Evolutionary conservation across 805 yeast species (phyloP), one percentile per base, ranked within the genome.

Genomic region (Yamadazyma laniorum): DNA sequence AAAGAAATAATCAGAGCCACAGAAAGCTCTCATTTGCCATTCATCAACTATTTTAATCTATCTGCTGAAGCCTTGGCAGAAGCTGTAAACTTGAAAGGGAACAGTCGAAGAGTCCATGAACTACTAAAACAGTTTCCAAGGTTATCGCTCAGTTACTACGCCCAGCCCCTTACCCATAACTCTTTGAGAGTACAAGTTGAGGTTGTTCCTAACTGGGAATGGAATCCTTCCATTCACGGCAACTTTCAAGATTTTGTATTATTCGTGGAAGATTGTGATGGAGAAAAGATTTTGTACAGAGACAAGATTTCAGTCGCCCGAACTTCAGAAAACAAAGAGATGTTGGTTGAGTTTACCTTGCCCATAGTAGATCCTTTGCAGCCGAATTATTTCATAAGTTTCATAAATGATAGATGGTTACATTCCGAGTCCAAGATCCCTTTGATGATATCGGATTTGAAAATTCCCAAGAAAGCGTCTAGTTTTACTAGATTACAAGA

Each of bases 351-450:
- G 25, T 79, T 88, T 47, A 73, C 85, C 0, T 76, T 90, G 3
- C 77, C 84, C 0, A 40, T 81, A 0, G 39, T 63, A 4, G 79
- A 75, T 4, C 85, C 90, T 1, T 31, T 58, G 2, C 75, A 72
- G 25, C 96, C 96, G 0, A 81, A 79, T 48, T 80, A 83, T 47
- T 87, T 84, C 57, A 72, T 89, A 4, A 70, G 83, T 0, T 57
- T 90, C 9, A 60, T 84, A 2, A 87, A 95, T 40, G 95, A 90
- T 41, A 77, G 72, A 42, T 93, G 98, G 99, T 61, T 89, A 4
- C 90, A 86, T 44, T 78, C 88, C 40, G 85, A 77, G 39, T 67
- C 72, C 44, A 76, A 74, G 42, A 55, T 74, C 1, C 86, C 96
- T 0, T 67, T 88, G 1, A 58, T 78, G 39, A 61, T 87, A 43